phyloP scores from a whole-genome alignment of 768 basidiomycete species.

The Stropharia rugosoannulata region DNA sequence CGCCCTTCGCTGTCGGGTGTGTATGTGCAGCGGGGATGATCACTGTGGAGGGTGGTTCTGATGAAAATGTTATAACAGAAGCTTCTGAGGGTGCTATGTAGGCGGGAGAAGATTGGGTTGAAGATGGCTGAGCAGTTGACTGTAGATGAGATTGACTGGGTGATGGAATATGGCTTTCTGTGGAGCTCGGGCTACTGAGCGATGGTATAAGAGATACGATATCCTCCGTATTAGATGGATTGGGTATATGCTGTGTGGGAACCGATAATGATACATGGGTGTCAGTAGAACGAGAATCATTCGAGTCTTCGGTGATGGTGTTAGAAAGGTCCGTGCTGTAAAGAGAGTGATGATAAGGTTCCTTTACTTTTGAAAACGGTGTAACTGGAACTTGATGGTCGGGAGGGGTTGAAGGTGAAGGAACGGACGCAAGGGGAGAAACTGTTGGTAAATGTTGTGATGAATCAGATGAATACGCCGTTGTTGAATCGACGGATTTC shows the following conservation, averaged over 20 bases:
- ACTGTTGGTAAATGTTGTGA: no score
- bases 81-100: constrained; percentile 1
- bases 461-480: no score
- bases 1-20: constrained; percentile 33
- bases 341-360: background rate
- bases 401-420: no score
- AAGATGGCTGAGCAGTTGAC: background rate
- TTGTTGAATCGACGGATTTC: background rate
- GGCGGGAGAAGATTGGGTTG: background rate
- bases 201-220: constrained; percentile 5
- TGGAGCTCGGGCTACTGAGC: background rate
- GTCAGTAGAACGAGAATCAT: constrained; percentile 11
- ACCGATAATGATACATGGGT: constrained; percentile 10
- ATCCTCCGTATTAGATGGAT: constrained; percentile 2
- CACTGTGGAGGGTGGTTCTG: constrained; percentile 11
- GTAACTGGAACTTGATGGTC: no score
- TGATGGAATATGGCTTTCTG: constrained; percentile 6
- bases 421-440: no score
- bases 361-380: no score
- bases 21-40: constrained; percentile 13
- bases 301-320: background rate
- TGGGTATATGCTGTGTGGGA: constrained; percentile 4
- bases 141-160: background rate
- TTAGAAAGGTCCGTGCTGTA: background rate
- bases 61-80: constrained; percentile 9